These are phyloP conservation scores for Carallia brachiata DNA, from an alignment of 345 rosid genomes.

Conservation along the genomic window DNA sequence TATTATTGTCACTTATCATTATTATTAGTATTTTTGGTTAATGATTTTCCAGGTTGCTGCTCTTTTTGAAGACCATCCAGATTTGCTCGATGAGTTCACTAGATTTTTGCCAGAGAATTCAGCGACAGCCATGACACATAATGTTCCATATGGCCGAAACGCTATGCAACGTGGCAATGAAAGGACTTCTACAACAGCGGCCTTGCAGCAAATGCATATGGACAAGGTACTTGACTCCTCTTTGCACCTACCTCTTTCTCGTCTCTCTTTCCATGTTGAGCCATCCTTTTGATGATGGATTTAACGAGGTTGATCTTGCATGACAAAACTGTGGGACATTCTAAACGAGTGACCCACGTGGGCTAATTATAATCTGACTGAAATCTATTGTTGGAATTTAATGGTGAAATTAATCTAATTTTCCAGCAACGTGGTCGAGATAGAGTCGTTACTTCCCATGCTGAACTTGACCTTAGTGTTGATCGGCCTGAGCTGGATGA, in stretches of 20 bases:
- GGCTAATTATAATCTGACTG: neutral
- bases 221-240: constrained; percentile 51
- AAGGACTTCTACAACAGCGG: constrained; percentile 44
- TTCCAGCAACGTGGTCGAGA: constrained; percentile 75
- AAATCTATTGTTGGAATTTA: neutral
- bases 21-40: constrained; percentile 17
- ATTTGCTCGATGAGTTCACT: constrained; percentile 85
- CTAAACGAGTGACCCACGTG: neutral
- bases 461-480: constrained; percentile 67
- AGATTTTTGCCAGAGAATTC: constrained; percentile 76
- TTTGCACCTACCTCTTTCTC: neutral
- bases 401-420: constrained; percentile 8
- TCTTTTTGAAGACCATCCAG: constrained; percentile 77
- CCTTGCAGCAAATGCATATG: constrained; percentile 49
- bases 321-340: neutral
- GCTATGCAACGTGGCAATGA: constrained; percentile 59
- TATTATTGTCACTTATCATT: neutral
- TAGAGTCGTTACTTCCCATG: constrained; percentile 51
- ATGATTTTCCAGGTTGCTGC: constrained; percentile 55
- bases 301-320: neutral
- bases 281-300: neutral
- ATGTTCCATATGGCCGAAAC: constrained; percentile 45
- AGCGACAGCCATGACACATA: constrained; percentile 42
- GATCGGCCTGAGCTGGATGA: constrained; percentile 78
- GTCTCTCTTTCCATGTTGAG: too few relatives aligned